A percentile compares a stretch with the other conserved stretches of the same genome.
These are phyloP conservation scores for Pseudogymnoascus sp. DNA, from an alignment of 2,329 filamentous ascomycete genomes.

Conservation along the genomic window DNA sequence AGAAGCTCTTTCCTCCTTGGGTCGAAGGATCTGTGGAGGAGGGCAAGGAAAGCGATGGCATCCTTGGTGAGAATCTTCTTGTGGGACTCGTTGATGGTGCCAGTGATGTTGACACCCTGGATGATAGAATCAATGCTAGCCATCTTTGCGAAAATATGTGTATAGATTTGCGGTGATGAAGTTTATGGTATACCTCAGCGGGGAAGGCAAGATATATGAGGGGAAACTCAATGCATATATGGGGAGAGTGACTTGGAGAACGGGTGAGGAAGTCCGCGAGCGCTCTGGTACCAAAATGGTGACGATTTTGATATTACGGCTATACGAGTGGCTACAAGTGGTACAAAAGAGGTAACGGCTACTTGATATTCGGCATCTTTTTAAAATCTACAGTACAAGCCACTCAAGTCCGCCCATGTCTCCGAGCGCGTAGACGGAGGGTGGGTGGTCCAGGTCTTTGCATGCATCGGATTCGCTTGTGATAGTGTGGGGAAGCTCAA, in stretches of 20 bases:
- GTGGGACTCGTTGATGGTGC: constrained; percentile 65
- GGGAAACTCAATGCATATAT: constrained; percentile 10
- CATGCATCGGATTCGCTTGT: constrained; percentile 8
- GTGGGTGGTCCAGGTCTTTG: constrained; percentile 1
- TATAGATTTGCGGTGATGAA: constrained; percentile 1
- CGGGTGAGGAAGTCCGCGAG: constrained; percentile 9
- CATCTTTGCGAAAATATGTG: constrained; percentile 39
- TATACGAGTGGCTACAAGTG: neutral
- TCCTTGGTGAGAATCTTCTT: constrained; percentile 88
- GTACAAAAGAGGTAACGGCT: neutral
- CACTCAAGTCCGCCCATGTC: neutral
- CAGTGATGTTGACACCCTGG: constrained; percentile 80
- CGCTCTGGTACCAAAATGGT: constrained; percentile 1
- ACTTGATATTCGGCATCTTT: neutral
- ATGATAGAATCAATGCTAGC: constrained; percentile 66
- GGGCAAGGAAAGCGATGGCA: constrained; percentile 82
- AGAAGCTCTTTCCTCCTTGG: constrained; percentile 77
- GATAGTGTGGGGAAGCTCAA: constrained; percentile 10
- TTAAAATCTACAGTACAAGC: neutral
- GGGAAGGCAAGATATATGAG: constrained; percentile 9
- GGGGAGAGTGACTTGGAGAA: neutral
- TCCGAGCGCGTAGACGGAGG: constrained; percentile 7
- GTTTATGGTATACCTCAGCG: neutral
- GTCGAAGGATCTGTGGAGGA: constrained; percentile 94
- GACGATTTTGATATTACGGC: constrained; percentile 4